Base-by-base conservation (phyloP, 768 basidiomycete species). In the Mycena alexandri region DNA sequence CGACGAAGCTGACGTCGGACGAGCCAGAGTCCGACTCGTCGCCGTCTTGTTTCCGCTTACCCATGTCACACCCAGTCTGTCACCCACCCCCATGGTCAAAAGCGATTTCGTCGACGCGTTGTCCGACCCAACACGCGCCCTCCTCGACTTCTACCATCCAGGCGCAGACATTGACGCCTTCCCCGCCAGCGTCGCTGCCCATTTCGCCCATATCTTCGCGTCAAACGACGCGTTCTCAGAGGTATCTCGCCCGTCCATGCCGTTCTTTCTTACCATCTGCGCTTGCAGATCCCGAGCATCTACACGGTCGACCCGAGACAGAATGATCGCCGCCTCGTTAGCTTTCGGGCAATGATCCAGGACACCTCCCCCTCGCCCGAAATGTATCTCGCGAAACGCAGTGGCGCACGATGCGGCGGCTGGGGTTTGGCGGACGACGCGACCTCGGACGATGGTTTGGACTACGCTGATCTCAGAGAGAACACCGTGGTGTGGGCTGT, bases 261-360 rank as follows among this genome's bases (percentile, higher is more conserved):
- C 6, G 14, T 44, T n/a, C 46, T 50, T 21, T 25, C 22, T 36
- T 48, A 54, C 14, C 51, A 51, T 33, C 33, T 68, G 67, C 25
- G 66, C 25, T 44, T 44, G 63, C 67, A 93, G 89, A 90, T 94
- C 53, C 89, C 91, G 0, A 69, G 78, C 9, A 82, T 93, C 38
- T 79, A 84, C 74, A 73, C 84, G 13, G 71, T 73, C 0, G 71
- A 79, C 73, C 86, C 90, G 29, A 78, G 79, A 3, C 84, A 87
- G 71, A 74, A 75, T 12, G 79, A 84, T 65, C 81, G 88, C n/a
- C 78, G 87, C 0, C 83, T 94, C 5, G 91, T 95, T 4, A 82
- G 85, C 21, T 94, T 94, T 76, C 85, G 87, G 36, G 90, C 86
- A 25, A 93, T 94, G 90, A 83, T 94, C 34, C 94, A 95, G 75